Percentiles rank a stretch among this genome's conserved stretches.
phyloP scores from a whole-genome alignment of 257 asterid species.

The Lycium ferocissimum region DNA sequence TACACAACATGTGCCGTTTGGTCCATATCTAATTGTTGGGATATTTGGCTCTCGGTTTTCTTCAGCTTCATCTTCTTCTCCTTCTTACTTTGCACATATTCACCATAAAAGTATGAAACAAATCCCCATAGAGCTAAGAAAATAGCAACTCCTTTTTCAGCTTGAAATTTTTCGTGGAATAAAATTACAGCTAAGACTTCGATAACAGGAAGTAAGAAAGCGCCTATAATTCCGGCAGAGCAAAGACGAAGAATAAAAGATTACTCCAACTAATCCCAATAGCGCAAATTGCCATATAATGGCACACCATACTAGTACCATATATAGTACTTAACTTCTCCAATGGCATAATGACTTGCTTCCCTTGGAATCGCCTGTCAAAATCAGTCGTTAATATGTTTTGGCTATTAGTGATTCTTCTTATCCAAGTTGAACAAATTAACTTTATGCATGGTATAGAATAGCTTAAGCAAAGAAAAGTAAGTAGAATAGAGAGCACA shows the following conservation, averaged over 20 bases:
- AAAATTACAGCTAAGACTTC: conserved; percentile 28
- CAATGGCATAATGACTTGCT: background rate
- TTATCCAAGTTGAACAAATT: conserved; percentile 16
- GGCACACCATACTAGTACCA: background rate
- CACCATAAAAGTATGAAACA: conserved; percentile 34
- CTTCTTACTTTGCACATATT: background rate
- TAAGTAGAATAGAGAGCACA: background rate
- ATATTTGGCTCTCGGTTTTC: too few relatives aligned
- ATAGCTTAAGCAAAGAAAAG: too few relatives aligned
- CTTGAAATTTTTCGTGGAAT: background rate
- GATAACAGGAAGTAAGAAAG: background rate
- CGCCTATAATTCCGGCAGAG: background rate
- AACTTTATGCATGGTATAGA: background rate
- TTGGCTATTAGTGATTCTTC: background rate
- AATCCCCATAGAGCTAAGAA: conserved; percentile 20
- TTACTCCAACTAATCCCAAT: background rate
- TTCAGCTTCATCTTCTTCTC: background rate
- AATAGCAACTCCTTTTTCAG: background rate
- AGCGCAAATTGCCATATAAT: background rate
- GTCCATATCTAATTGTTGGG: too few relatives aligned
- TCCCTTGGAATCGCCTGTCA: conserved; percentile 9
- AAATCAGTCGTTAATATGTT: background rate
- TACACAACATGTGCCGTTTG: too few relatives aligned
- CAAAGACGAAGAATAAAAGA: background rate
- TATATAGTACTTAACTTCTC: background rate